Base-by-base conservation (phyloP, 768 basidiomycete genomes). In the Pleurotus djamor region DNA sequence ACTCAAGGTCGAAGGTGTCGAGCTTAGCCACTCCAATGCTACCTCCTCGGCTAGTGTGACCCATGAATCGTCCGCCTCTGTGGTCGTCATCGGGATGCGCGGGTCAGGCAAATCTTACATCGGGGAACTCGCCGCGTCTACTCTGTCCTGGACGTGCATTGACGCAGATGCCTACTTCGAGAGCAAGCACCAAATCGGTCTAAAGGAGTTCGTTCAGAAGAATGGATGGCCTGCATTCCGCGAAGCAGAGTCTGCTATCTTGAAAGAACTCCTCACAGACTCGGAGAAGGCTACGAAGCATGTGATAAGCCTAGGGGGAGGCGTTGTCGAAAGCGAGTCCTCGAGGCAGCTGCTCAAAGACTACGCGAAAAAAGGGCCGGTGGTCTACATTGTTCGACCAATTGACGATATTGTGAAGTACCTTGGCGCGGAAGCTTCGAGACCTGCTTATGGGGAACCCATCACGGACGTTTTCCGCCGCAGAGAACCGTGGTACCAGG, bases 41-140 rank as follows among this genome's bases (percentile, higher is more conserved):
- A 69, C 76, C 28, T 76, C 77, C 1, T 83, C 80, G 5, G 70
- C 77, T 50, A 82, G 77, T 61, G 77, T 76, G 28, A 63, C 66
- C 28, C 71, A 73, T 35, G 70, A 76, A 47, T 63, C 75, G 9
- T 74, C 77, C 4, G 80, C 84, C 14, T 87, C 89, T 4, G 83
- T 95, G 63, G 72, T 96, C 60, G 74, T 97, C 61, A 87, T 94
- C 62, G 95, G 97, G 32, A 98, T 99, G 97, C 91, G 96, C 14
- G 97, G 97, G 9, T 91, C 94, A 0, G 97, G 97, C 34, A 98
- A 99, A 76, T 93, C 92, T 1, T 89, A 87, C 72, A 82, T 98
- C 60, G 94, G 96, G 13, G 76, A 81, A 57, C 76, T 95, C 35
- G 95, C 92, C 13, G 88, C 92, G 0, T 70, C 79, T 6, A 76